A percentile compares a stretch with the other conserved stretches of the same genome.
Conservation (phyloP, 1,139 yeast species). For the Zygosaccharomyces sapae region DNA sequence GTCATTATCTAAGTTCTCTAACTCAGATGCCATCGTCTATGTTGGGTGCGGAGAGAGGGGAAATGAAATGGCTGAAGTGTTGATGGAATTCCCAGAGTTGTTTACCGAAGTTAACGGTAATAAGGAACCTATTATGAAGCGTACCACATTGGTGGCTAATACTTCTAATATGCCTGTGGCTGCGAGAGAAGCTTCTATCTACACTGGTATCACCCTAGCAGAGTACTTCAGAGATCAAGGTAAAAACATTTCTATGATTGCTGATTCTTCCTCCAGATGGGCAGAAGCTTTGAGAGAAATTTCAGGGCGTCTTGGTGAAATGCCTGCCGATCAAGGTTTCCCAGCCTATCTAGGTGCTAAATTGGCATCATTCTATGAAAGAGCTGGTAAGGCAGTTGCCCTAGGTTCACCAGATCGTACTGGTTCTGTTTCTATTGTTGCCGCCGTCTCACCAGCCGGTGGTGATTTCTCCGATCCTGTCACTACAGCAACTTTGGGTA, state of each 20-base stretch:
- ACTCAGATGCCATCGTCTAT: constrained; percentile 92
- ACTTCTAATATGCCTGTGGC: constrained; percentile 99
- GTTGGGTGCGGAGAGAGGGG: constrained; percentile 96
- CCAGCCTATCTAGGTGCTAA: constrained; percentile 99
- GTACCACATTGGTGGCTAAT: constrained; percentile 97
- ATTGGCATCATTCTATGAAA: constrained; percentile 96
- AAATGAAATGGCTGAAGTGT: constrained; percentile 98
- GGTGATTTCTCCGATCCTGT: constrained; percentile 99
- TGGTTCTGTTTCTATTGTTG: constrained; percentile 98
- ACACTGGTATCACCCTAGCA: constrained; percentile 97
- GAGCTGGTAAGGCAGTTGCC: constrained; percentile 97
- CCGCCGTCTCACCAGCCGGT: constrained; percentile 99
- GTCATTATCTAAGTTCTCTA: constrained; percentile 92
- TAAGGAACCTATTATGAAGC: constrained; percentile 98
- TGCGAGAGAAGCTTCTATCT: constrained; percentile 98
- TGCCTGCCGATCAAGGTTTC: constrained; percentile 99
- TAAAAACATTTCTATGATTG: constrained; percentile 98
- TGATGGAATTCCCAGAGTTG: constrained; percentile 99
- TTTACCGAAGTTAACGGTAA: constrained; percentile 86
- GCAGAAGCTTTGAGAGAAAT: constrained; percentile 99
- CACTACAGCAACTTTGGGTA: constrained; percentile 95
- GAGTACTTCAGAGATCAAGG: constrained; percentile 99
- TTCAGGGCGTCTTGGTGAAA: constrained; percentile 99
- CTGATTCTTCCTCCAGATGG: constrained; percentile 99
- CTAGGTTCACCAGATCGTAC: constrained; percentile 94